Conservation (phyloP, 192 early-diverging fungal genomes). For the Backusella mclennaniae region DNA sequence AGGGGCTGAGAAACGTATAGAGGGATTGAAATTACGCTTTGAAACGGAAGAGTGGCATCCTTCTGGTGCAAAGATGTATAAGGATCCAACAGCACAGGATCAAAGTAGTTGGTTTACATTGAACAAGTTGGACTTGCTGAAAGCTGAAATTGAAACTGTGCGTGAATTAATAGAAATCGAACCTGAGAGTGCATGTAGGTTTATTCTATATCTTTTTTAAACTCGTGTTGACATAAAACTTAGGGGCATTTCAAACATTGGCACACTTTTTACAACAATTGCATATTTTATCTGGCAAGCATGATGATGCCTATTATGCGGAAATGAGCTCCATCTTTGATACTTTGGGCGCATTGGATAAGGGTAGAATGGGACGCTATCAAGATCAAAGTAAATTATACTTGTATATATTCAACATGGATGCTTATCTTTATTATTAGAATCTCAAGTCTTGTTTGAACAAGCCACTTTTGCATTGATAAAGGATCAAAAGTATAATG, state of each 20-base stretch:
- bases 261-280: slow-evolving; percentile 49
- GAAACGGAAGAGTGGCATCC: neutral
- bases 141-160: slow-evolving; percentile 58
- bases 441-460: neutral
- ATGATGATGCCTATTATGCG: slow-evolving; percentile 19
- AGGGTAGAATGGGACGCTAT: slow-evolving; percentile 53
- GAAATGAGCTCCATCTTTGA: slow-evolving; percentile 45
- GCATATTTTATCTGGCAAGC: slow-evolving; percentile 29
- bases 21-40: neutral
- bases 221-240: neutral
- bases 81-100: slow-evolving; percentile 10
- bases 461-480: neutral
- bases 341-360: slow-evolving; percentile 53
- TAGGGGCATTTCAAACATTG: slow-evolving; percentile 61
- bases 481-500: neutral
- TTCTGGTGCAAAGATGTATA: neutral
- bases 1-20: neutral
- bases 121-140: slow-evolving; percentile 45
- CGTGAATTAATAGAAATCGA: slow-evolving; percentile 74
- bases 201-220: neutral
- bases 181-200: slow-evolving; percentile 81
- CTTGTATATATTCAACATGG: neutral
- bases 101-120: slow-evolving; percentile 26
- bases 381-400: slow-evolving; percentile 49
- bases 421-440: neutral